Evolutionary conservation across 2,329 filamentous ascomycete species (phyloP).

Genomic region (Sporothrix pallida): DNA sequence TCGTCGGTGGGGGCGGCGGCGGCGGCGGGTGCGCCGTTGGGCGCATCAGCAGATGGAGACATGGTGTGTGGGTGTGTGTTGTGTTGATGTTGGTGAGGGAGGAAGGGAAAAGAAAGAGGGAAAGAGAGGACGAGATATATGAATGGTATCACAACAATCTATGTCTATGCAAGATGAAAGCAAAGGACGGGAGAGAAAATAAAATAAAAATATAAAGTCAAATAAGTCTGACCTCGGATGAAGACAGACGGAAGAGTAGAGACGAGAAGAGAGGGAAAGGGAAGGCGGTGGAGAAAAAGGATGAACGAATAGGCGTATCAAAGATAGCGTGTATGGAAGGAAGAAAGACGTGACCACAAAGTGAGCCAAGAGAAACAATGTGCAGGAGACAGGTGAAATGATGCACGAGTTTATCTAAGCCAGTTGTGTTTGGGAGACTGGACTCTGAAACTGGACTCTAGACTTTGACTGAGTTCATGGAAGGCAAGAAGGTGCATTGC

Average conservation of each 20-base stretch:
- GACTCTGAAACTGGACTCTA: too few species aligned
- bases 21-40: background rate
- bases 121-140: background rate
- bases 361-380: constrained; percentile 12
- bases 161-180: background rate
- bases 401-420: constrained; percentile 6
- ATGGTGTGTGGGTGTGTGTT: background rate
- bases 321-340: background rate
- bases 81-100: background rate
- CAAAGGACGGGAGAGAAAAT: background rate
- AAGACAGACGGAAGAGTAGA: background rate
- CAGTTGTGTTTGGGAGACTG: too few species aligned
- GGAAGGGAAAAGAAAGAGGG: background rate
- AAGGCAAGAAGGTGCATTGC: background rate
- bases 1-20: background rate
- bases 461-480: too few species aligned
- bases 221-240: background rate
- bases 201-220: background rate
- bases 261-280: background rate
- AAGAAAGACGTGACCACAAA: constrained; percentile 9
- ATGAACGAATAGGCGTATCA: background rate
- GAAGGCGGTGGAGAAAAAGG: background rate
- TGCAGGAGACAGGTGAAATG: background rate
- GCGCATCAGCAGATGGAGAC: constrained; percentile 13
- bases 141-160: constrained; percentile 12